Percentiles rank a stretch among this genome's conserved stretches.
Evolutionary conservation across 352 stramenopile species (phyloP).

Genomic region (Phytophthora kernoviae): DNA sequence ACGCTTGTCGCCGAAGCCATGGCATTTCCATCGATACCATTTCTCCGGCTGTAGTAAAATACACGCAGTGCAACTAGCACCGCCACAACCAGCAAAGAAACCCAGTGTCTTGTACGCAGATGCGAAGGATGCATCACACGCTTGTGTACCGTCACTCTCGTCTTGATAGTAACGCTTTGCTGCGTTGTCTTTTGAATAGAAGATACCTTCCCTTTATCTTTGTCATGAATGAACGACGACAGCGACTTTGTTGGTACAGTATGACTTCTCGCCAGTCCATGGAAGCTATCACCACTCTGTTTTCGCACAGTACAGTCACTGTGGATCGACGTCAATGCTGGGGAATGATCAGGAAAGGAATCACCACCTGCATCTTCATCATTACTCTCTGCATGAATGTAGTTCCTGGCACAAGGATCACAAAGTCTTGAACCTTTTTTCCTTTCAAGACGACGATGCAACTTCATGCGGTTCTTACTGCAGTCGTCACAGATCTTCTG

Average conservation of each 20-base stretch:
- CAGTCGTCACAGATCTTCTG: conserved; percentile 84
- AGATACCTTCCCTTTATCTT: conserved; percentile 10
- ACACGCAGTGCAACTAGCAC: conserved; percentile 45
- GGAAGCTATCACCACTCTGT: background rate
- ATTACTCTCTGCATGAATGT: conserved; percentile 44
- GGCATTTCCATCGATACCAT: conserved; percentile 27
- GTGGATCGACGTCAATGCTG: conserved; percentile 23
- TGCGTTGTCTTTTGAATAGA: background rate
- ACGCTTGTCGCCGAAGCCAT: conserved; percentile 1
- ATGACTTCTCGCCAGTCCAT: conserved; percentile 25
- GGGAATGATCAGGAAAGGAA: conserved; percentile 33
- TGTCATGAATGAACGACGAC: conserved; percentile 12
- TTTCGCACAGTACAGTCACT: conserved; percentile 18
- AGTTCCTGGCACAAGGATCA: conserved; percentile 69
- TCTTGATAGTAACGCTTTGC: conserved; percentile 13
- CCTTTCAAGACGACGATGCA: conserved; percentile 65
- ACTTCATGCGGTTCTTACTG: conserved; percentile 82
- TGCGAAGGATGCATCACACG: conserved; percentile 36
- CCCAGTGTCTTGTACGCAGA: conserved; percentile 59
- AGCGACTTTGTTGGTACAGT: conserved; percentile 33
- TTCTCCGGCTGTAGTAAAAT: conserved; percentile 37
- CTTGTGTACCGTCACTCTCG: conserved; percentile 5
- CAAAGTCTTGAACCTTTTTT: conserved; percentile 78
- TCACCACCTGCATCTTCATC: conserved; percentile 22
- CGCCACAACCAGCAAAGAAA: conserved; percentile 36